phyloP scores from a whole-genome alignment of 768 basidiomycete species.

The Strobilomyces echinocephalus region DNA sequence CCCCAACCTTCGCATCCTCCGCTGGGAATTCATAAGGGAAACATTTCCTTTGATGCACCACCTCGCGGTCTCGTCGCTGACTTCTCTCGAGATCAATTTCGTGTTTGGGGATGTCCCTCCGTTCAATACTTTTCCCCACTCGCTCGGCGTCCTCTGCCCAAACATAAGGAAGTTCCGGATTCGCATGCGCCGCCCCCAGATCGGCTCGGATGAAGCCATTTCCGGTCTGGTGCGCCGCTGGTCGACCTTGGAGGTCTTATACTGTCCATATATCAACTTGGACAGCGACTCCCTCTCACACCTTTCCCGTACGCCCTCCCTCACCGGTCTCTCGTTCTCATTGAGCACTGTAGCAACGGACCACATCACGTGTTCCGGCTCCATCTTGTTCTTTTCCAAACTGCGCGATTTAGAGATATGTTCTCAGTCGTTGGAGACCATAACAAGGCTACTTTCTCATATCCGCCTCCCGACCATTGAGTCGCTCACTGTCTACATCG shows the following conservation, averaged over 20 bases:
- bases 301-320: not conserved
- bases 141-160: constrained; percentile 1
- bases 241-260: not conserved
- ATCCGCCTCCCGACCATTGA: not conserved
- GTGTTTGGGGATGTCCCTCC: constrained; percentile 1
- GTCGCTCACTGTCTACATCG: not conserved
- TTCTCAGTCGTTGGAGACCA: constrained; percentile 1
- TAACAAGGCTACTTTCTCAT: not conserved
- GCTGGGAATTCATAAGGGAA: constrained; percentile 7
- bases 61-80: constrained; percentile 1
- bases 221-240: not conserved
- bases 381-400: not conserved
- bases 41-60: constrained; percentile 6
- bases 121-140: not conserved
- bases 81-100: constrained; percentile 3
- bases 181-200: constrained; percentile 3
- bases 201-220: not conserved
- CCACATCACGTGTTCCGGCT: not conserved
- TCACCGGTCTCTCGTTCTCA: not conserved
- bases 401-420: constrained; percentile 1
- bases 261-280: not conserved
- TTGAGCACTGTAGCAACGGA: not conserved
- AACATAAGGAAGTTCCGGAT: not conserved
- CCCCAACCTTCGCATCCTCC: constrained; percentile 1
- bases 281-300: not conserved